These are phyloP conservation scores for Papiliotrema laurentii DNA, from an alignment of 1,284 basidiomycete species.

Conservation along the genomic window DNA sequence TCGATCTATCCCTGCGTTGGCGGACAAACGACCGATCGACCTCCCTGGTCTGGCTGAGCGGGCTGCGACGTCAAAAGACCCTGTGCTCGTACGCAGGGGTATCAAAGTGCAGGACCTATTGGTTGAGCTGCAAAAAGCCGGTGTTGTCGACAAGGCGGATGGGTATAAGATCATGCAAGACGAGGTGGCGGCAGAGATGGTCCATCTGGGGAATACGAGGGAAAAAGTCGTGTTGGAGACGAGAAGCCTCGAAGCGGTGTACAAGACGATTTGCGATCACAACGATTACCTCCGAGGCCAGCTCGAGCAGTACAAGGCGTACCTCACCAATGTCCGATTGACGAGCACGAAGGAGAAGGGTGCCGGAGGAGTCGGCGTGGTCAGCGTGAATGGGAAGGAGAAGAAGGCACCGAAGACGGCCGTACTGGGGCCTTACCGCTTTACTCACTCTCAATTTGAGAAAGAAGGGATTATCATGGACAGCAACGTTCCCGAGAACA, in stretches of 20 bases:
- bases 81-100: conserved; percentile 86
- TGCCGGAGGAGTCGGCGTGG: conserved; percentile 89
- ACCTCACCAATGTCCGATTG: conserved; percentile 92
- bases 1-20: conserved; percentile 81
- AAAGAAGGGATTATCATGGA: conserved; percentile 99
- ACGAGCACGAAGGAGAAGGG: conserved; percentile 59
- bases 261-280: conserved; percentile 98
- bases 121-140: conserved; percentile 86
- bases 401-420: conserved; percentile 83
- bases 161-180: conserved; percentile 94
- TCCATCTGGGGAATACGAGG: conserved; percentile 89
- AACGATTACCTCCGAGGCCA: conserved; percentile 95
- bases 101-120: conserved; percentile 99
- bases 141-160: conserved; percentile 76
- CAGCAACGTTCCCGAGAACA: conserved; percentile 95
- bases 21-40: conserved; percentile 82
- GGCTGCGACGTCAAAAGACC: conserved; percentile 95
- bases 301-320: conserved; percentile 99
- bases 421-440: conserved; percentile 89
- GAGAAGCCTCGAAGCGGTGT: conserved; percentile 87
- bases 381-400: conserved; percentile 94
- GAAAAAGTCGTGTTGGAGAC: conserved; percentile 95
- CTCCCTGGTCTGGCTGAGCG: conserved; percentile 85
- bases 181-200: conserved; percentile 90
- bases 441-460: conserved; percentile 95